These are phyloP conservation scores for Calendula officinalis DNA, from an alignment of 129 eudicot species.

Conservation along the genomic window DNA sequence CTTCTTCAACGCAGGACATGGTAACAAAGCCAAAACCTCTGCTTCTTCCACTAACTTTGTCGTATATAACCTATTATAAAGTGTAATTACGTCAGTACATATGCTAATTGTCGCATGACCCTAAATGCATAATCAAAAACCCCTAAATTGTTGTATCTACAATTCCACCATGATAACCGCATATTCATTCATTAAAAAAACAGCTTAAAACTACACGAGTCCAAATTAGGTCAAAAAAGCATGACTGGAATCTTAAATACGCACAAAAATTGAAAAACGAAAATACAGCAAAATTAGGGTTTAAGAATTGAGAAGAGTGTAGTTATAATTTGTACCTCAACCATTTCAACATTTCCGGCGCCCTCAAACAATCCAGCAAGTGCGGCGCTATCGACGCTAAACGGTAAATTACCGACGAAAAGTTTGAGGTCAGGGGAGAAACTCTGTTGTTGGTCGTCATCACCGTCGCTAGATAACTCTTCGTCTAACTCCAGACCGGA, in stretches of 20 bases:
- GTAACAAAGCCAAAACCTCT: constrained; percentile 83
- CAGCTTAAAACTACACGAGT: too few relatives aligned
- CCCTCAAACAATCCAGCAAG: constrained; percentile 79
- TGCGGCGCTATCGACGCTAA: constrained; percentile 70
- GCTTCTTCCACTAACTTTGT: constrained; percentile 67
- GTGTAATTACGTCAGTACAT: neutral
- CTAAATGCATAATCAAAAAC: neutral
- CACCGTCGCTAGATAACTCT: constrained; percentile 29
- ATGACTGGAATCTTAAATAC: neutral
- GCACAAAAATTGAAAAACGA: neutral
- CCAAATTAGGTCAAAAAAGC: constrained; percentile 3
- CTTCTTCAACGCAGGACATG: constrained; percentile 64
- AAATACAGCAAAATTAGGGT: neutral
- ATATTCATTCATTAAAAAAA: neutral
- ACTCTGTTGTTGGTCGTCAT: constrained; percentile 31
- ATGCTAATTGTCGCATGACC: neutral
- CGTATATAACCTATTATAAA: constrained; percentile 54
- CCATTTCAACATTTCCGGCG: constrained; percentile 96
- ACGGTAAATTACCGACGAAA: constrained; percentile 90
- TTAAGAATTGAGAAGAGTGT: neutral
- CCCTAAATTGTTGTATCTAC: neutral
- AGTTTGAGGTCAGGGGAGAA: constrained; percentile 83
- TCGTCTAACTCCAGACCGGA: constrained; percentile 49
- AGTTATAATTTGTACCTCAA: constrained; percentile 58
- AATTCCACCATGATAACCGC: neutral